Evolutionary conservation across 306 rosid species (phyloP), one percentile per base, ranked within the genome.

Genomic region (Gleditsia sinensis): DNA sequence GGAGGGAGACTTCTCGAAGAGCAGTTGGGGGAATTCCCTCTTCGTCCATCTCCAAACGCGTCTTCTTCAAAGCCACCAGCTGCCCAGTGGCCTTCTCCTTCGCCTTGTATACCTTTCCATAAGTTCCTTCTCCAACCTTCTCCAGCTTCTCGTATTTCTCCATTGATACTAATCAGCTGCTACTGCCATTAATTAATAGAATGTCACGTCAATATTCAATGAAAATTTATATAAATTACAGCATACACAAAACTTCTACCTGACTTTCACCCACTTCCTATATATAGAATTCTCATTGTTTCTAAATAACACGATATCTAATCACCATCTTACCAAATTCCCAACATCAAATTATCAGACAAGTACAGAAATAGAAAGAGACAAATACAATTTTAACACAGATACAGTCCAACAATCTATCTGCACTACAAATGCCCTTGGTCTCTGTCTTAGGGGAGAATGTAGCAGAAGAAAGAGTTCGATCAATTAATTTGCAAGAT

Each of bases 41-140:
- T n/a, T 94, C 98, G 63, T 94, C 98, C 98, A 94, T 94, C 64
- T 94, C 96, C 6, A 94, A 82, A 6, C 97, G 88, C 0, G 97
- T 94, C 82, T 94, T 94, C 80, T 94, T 94, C 1, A 94, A 84
- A 0, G 98, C 98, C 1, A 94, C 98, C 28, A 94, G 13, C 24
- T 91, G 91, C 9, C 98, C 98, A 0, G 82, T 89, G 9, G 84
- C 81, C 33, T 88, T 89, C 78, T 94, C 97, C 27, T 86, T 84
- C 0, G 98, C 98, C 71, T 94, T 94, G 89, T 94, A 94, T 1
- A 94, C 98, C 58, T 94, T 94, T 10, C 98, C 98, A 80, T 94
- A 94, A 0, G 98, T 94, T 1, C 98, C 98, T 83, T 94, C 98
- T 7, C 98, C 98, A 0, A 91, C 98, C 85, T 94, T 94, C 87